Evolutionary conservation across 1,284 basidiomycete species (phyloP).

Genomic region (Cystobasidiaceae sp.): DNA sequence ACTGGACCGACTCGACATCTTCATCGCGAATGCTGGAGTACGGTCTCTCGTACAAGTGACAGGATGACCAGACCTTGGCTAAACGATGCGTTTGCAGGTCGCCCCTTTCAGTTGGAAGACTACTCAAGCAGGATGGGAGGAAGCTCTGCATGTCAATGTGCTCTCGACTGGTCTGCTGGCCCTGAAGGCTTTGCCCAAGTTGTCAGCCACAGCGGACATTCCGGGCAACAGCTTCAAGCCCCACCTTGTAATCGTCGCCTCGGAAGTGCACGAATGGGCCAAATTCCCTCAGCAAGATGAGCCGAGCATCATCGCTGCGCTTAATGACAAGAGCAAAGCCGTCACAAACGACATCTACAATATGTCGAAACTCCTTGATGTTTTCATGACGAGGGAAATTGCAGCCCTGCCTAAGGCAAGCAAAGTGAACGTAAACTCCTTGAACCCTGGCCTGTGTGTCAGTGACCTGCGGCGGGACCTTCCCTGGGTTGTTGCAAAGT

Average conservation of each 20-base stretch:
- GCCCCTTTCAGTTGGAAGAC: neutral
- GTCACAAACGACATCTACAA: constrained; percentile 32
- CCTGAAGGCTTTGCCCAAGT: constrained; percentile 27
- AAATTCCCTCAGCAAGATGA: constrained; percentile 4
- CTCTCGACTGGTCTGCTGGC: constrained; percentile 36
- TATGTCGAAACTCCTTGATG: constrained; percentile 33
- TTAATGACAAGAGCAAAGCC: constrained; percentile 4
- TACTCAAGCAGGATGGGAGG: neutral
- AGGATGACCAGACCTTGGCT: neutral
- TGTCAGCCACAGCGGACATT: constrained; percentile 28
- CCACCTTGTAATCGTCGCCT: constrained; percentile 32
- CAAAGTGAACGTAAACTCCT: constrained; percentile 34
- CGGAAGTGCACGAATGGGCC: constrained; percentile 34
- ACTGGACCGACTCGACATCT: constrained; percentile 33
- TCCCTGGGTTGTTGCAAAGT: neutral
- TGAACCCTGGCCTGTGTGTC: constrained; percentile 39
- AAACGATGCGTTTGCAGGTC: neutral
- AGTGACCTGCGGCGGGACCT: constrained; percentile 31
- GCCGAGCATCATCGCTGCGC: neutral
- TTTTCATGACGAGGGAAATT: constrained; percentile 33
- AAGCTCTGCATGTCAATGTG: constrained; percentile 36
- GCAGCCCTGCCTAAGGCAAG: constrained; percentile 12
- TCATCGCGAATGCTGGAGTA: constrained; percentile 24
- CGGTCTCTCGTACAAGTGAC: neutral
- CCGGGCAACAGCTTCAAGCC: constrained; percentile 27